These are phyloP conservation scores for Metarhizium guizhouense DNA, from an alignment of 2,329 filamentous ascomycete genomes.

Conservation along the genomic window DNA sequence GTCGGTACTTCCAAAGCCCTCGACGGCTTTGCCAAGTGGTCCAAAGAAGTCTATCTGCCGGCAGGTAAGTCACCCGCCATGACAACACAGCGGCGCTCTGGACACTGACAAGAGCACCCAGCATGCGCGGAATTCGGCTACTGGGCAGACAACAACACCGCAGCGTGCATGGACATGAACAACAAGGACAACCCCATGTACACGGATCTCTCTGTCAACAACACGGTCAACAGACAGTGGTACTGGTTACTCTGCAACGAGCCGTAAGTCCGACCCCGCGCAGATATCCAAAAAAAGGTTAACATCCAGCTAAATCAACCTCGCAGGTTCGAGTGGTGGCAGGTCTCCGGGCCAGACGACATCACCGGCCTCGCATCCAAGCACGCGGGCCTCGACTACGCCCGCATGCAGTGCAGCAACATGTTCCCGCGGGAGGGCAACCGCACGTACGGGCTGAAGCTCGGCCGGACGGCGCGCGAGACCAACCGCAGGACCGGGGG, in stretches of 20 bases:
- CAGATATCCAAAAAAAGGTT: background rate
- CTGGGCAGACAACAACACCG: conserved; percentile 22
- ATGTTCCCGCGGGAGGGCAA: conserved; percentile 36
- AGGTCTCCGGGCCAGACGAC: conserved; percentile 9
- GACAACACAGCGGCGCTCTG: background rate
- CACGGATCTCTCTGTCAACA: conserved; percentile 37
- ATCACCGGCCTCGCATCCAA: conserved; percentile 40
- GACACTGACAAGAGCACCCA: conserved; percentile 9
- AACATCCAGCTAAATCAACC: background rate
- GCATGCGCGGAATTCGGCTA: conserved; percentile 40
- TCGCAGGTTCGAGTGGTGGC: conserved; percentile 12
- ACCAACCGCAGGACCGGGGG: no score
- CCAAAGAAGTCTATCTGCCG: conserved; percentile 34
- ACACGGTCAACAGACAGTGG: conserved; percentile 44
- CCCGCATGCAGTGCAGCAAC: conserved; percentile 34
- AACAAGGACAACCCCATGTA: conserved; percentile 32
- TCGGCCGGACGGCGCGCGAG: no score
- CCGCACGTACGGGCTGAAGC: no score
- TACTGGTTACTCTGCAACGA: conserved; percentile 55
- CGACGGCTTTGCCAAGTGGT: conserved; percentile 46
- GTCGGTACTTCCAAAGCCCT: conserved; percentile 45
- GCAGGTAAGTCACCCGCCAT: background rate
- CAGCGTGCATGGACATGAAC: conserved; percentile 4
- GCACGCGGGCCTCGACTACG: conserved; percentile 41
- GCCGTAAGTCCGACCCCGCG: conserved; percentile 25